These are phyloP conservation scores for Emergomyces africanus DNA, from an alignment of 2,329 filamentous ascomycete species.

Conservation along the genomic window DNA sequence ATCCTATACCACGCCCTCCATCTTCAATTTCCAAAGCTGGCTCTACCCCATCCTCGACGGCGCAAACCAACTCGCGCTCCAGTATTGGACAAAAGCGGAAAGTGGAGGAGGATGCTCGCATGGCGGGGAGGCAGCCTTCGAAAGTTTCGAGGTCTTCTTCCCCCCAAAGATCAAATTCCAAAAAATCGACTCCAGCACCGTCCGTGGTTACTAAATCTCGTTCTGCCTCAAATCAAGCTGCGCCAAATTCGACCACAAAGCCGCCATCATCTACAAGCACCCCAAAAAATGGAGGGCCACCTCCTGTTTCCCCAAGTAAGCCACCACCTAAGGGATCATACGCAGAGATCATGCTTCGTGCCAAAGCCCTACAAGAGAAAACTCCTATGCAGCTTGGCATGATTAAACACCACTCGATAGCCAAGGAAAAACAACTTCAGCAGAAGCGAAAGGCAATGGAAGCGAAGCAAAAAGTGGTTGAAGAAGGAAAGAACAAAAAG, in stretches of 20 bases:
- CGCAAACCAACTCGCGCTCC: not conserved
- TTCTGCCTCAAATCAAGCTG: not conserved
- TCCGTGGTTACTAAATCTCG: not conserved
- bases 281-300: constrained; percentile 1
- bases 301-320: constrained; percentile 20
- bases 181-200: not conserved
- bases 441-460: constrained; percentile 33
- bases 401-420: constrained; percentile 42
- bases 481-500: constrained; percentile 21
- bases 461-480: constrained; percentile 30
- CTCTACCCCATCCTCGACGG: not conserved
- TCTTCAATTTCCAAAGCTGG: not conserved
- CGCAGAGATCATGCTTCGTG: constrained; percentile 46
- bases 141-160: constrained; percentile 2
- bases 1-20: constrained; percentile 4
- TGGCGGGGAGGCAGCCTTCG: not conserved
- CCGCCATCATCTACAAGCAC: constrained; percentile 7
- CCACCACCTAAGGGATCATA: constrained; percentile 46
- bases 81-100: constrained; percentile 1
- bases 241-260: constrained; percentile 7
- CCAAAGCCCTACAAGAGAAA: constrained; percentile 41
- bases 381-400: constrained; percentile 35
- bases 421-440: constrained; percentile 46
- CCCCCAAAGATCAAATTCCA: not conserved
- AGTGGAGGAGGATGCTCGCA: not conserved